phyloP scores from a whole-genome alignment of 306 rosid species.

The cucumber (Cucumis sativus) region Cucumber_9930_V3 NC_026657.2:33149001-33149500 shows the following conservation, averaged over 20 bases:
- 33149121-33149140: neutral
- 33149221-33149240: neutral
- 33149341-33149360: neutral
- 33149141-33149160: neutral
- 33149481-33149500: conserved; percentile 40
- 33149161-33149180: neutral
- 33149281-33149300: neutral
- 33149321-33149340: neutral
- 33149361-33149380: neutral
- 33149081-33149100: conserved; percentile 48
- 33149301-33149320: neutral
- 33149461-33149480: conserved; percentile 45
- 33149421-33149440: conserved; percentile 33
- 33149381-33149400: neutral
- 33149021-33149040: conserved; percentile 43
- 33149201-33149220: neutral
- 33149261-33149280: neutral
- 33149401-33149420: no score
- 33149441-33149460: conserved; percentile 54
- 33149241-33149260: neutral
- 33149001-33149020: conserved; percentile 46
- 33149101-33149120: conserved; percentile 22
- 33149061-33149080: conserved; percentile 58
- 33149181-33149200: neutral
- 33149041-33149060: conserved; percentile 45